Percentiles rank a stretch among this genome's conserved stretches.
Evolutionary conservation across 352 stramenopile genomes (phyloP).

Genomic region (Pythium scleroteichum): DNA sequence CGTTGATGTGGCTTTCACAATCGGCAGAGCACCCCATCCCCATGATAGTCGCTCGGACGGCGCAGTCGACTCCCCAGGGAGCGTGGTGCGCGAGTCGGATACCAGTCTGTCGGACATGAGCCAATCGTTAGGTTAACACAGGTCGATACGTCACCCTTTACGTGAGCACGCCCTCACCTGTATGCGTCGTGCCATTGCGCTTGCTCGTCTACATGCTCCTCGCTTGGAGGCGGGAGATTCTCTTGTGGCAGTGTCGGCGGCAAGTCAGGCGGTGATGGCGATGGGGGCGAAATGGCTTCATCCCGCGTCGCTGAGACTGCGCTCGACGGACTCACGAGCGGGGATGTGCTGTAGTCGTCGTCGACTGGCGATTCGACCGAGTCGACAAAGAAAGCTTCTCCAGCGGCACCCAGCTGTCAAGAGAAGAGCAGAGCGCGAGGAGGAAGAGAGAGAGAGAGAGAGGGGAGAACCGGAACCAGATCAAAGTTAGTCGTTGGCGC

Average conservation of each 20-base stretch:
- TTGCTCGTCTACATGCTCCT: not conserved
- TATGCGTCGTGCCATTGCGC: conserved; percentile 40
- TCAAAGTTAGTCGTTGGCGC: no score
- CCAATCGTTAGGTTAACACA: no score
- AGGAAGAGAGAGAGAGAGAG: not conserved
- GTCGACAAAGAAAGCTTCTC: conserved; percentile 82
- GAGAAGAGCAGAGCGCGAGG: not conserved
- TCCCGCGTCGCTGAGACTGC: not conserved
- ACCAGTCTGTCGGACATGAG: conserved; percentile 19
- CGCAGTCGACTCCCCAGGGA: conserved; percentile 12
- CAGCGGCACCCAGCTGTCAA: conserved; percentile 48
- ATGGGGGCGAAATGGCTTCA: no score
- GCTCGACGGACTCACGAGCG: conserved; percentile 46
- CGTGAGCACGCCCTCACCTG: conserved; percentile 7
- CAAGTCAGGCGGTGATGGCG: no score
- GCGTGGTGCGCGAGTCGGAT: conserved; percentile 8
- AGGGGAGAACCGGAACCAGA: no score
- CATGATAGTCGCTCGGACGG: conserved; percentile 49
- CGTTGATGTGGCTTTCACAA: conserved; percentile 27
- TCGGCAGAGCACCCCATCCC: conserved; percentile 53
- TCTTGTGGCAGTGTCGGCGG: not conserved
- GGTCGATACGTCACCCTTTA: no score
- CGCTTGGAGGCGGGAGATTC: not conserved
- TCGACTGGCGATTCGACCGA: conserved; percentile 54
- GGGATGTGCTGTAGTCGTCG: conserved; percentile 68